Evolutionary conservation across 192 early-diverging fungal species (phyloP).

Genomic region (Gamsiella multidivaricata): DNA sequence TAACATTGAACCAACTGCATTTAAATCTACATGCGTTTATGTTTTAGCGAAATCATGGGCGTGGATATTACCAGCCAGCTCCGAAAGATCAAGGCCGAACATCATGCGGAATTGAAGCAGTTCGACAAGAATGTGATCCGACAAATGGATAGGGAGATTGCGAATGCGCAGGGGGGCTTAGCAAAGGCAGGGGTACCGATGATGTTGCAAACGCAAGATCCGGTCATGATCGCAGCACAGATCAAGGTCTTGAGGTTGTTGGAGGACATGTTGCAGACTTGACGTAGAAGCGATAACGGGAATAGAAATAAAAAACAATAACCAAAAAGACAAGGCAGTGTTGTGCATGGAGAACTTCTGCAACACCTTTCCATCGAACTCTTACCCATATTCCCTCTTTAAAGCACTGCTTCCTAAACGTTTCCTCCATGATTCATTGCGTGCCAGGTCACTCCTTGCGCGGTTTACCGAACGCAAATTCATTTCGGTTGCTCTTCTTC

Average conservation of each 20-base stretch:
- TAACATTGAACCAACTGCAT: background rate
- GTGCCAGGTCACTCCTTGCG: too few species aligned
- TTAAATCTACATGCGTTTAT: background rate
- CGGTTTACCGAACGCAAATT: too few species aligned
- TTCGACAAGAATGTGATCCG: conserved; percentile 32
- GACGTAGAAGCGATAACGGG: background rate
- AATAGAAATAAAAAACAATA: background rate
- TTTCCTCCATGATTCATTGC: too few species aligned
- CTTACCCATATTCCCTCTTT: background rate
- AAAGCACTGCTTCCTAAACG: background rate
- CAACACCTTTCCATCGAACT: too few species aligned
- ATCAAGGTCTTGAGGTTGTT: conserved; percentile 37
- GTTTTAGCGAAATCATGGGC: conserved; percentile 46
- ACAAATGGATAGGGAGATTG: conserved; percentile 28
- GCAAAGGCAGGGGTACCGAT: conserved; percentile 16
- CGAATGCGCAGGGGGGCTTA: conserved; percentile 11
- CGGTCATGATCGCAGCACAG: conserved; percentile 20
- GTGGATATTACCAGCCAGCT: conserved; percentile 9
- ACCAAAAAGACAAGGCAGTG: background rate
- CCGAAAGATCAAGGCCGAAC: conserved; percentile 10
- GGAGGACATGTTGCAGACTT: conserved; percentile 39
- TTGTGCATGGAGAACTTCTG: too few species aligned
- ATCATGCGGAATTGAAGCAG: conserved; percentile 16
- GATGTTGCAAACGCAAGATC: conserved; percentile 19
- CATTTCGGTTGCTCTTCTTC: too few species aligned